Conservation (phyloP, 1,139 yeast genomes). For the Yamadazyma siamensis region DNA sequence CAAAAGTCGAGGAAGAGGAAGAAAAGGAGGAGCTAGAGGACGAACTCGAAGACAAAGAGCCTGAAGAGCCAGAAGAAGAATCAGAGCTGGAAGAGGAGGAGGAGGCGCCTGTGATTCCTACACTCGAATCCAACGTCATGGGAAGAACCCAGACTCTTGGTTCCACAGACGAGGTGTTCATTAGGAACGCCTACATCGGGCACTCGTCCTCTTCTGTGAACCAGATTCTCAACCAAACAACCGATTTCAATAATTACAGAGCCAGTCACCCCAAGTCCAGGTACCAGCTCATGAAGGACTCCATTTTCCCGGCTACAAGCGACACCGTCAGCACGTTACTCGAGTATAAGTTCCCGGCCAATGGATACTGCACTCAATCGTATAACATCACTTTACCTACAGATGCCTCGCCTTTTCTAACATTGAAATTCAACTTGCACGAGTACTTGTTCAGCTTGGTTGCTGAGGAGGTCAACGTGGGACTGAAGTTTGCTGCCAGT, state of each 20-base stretch:
- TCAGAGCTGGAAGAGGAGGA: constrained; percentile 14
- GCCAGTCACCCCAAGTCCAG: constrained; percentile 13
- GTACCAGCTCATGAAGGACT: constrained; percentile 26
- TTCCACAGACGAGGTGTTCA: constrained; percentile 26
- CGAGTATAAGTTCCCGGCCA: constrained; percentile 45
- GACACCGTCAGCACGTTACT: constrained; percentile 29
- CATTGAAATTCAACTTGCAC: constrained; percentile 44
- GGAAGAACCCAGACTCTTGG: constrained; percentile 30
- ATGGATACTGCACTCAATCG: constrained; percentile 41
- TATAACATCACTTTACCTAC: constrained; percentile 44
- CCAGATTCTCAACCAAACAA: constrained; percentile 24
- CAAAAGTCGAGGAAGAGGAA: constrained; percentile 14
- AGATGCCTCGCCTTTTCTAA: constrained; percentile 41
- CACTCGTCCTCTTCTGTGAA: constrained; percentile 31
- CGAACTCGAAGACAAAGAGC: constrained; percentile 15
- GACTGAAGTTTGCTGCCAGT: constrained; percentile 25
- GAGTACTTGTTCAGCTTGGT: constrained; percentile 35
- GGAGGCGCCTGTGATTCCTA: constrained; percentile 13
- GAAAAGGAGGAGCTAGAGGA: constrained; percentile 16
- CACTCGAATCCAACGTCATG: constrained; percentile 19
- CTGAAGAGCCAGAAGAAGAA: constrained; percentile 13
- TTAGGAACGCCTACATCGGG: constrained; percentile 34
- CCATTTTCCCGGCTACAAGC: constrained; percentile 31
- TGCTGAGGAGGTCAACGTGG: constrained; percentile 29
- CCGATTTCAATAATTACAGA: constrained; percentile 19